Conservation (phyloP, 1,139 yeast species). For the Geotrichum europaeum region DNA sequence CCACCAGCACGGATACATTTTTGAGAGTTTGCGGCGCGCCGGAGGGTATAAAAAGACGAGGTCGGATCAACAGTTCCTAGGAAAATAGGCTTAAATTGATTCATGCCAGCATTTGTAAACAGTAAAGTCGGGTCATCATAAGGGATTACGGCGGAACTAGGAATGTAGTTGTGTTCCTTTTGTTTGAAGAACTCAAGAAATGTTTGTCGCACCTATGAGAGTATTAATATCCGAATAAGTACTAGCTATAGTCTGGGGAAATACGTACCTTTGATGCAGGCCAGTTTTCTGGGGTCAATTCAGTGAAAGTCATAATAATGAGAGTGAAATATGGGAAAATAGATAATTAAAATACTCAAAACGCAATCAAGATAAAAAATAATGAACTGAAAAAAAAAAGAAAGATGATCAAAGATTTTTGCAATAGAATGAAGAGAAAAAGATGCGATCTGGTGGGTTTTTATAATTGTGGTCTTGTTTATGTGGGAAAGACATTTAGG, state of each 20-base stretch:
- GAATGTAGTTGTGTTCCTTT: conserved; percentile 69
- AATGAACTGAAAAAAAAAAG: background rate
- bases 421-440: background rate
- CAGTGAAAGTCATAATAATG: background rate
- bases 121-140: conserved; percentile 94
- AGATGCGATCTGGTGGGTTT: background rate
- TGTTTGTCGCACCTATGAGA: conserved; percentile 57
- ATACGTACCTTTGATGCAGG: conserved; percentile 49
- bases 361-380: background rate
- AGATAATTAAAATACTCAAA: background rate
- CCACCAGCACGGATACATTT: conserved; percentile 99
- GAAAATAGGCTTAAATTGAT: conserved; percentile 95
- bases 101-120: conserved; percentile 98
- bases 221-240: background rate
- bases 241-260: background rate
- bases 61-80: conserved; percentile 95
- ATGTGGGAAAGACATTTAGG: background rate
- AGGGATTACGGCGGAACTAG: conserved; percentile 93
- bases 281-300: conserved; percentile 19
- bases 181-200: conserved; percentile 73
- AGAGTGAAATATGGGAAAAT: background rate
- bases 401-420: background rate
- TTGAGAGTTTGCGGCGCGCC: conserved; percentile 91
- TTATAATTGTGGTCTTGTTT: background rate
- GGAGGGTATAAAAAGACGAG: conserved; percentile 73